Conservation (phyloP, 2,329 filamentous ascomycete genomes). For the Herpotrichia juniperi region DNA sequence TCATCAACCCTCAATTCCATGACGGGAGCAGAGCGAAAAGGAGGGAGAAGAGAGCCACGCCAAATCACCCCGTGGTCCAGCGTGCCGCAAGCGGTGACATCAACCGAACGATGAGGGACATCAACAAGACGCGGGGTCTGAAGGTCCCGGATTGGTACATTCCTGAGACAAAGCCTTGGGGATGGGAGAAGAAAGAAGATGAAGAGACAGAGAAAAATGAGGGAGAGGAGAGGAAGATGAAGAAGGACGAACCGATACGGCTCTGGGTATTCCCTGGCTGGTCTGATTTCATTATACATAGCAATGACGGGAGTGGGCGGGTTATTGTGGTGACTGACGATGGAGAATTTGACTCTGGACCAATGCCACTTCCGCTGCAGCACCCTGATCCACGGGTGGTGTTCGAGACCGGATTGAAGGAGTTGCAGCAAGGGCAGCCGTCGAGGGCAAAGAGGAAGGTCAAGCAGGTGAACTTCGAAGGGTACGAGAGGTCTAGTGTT, state of each 20-base stretch:
- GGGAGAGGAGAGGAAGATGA: constrained; percentile 3
- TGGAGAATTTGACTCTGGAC: constrained; percentile 34
- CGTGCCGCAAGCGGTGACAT: constrained; percentile 32
- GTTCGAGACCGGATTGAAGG: too few species aligned
- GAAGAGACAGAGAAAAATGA: background rate
- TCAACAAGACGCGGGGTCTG: background rate
- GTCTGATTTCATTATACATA: constrained; percentile 32
- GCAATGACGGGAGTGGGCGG: constrained; percentile 26
- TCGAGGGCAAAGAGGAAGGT: background rate
- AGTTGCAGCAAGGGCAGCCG: too few species aligned
- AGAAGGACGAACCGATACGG: constrained; percentile 15
- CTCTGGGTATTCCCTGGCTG: constrained; percentile 23
- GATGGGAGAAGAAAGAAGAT: constrained; percentile 3
- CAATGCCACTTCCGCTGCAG: background rate
- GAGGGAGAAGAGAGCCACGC: background rate
- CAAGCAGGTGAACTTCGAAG: background rate
- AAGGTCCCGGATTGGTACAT: too few species aligned
- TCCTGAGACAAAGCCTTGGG: background rate
- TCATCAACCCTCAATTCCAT: constrained; percentile 21
- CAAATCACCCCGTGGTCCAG: constrained; percentile 15
- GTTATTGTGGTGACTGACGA: constrained; percentile 33
- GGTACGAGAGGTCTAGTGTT: background rate
- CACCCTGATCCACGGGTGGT: too few species aligned
- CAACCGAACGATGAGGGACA: constrained; percentile 5
- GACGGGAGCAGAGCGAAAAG: background rate